Evolutionary conservation across 306 rosid genomes (phyloP).

Genomic region (Boehmeria nivea): DNA sequence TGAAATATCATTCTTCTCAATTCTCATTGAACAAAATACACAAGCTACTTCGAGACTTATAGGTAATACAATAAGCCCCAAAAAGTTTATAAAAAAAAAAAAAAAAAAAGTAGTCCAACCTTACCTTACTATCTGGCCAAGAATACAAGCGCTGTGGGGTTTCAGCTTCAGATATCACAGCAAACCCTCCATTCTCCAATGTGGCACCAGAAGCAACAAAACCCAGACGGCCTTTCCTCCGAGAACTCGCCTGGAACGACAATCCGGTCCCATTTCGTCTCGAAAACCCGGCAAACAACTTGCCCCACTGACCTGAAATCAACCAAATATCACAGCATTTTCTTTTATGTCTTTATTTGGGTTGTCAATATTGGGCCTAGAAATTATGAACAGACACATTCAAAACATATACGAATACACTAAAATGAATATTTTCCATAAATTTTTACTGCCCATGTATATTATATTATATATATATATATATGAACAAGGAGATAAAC

Average conservation of each 20-base stretch:
- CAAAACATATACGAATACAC: no score
- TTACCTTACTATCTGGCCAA: slow-evolving; percentile 79
- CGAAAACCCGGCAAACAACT: slow-evolving; percentile 29
- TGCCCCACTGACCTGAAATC: slow-evolving; percentile 28
- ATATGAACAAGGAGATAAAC: no score
- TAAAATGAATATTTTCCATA: no score
- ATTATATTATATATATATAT: no score
- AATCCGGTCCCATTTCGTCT: slow-evolving; percentile 27
- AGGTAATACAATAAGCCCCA: no score
- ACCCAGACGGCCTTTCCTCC: slow-evolving; percentile 24
- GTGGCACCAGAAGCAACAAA: slow-evolving; percentile 32
- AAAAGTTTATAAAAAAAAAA: background rate
- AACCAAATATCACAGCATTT: no score
- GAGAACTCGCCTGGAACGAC: slow-evolving; percentile 26
- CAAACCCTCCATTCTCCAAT: slow-evolving; percentile 33
- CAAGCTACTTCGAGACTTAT: background rate
- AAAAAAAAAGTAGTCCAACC: slow-evolving; percentile 30
- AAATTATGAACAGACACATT: no score
- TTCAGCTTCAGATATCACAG: slow-evolving; percentile 42
- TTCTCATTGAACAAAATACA: background rate
- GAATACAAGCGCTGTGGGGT: slow-evolving; percentile 35
- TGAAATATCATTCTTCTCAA: background rate
- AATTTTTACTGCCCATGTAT: no score
- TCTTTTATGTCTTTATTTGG: no score
- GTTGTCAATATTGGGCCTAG: no score